Base-by-base conservation (phyloP, 169 alveolate genomes). In the Babesia divergens region DNA sequence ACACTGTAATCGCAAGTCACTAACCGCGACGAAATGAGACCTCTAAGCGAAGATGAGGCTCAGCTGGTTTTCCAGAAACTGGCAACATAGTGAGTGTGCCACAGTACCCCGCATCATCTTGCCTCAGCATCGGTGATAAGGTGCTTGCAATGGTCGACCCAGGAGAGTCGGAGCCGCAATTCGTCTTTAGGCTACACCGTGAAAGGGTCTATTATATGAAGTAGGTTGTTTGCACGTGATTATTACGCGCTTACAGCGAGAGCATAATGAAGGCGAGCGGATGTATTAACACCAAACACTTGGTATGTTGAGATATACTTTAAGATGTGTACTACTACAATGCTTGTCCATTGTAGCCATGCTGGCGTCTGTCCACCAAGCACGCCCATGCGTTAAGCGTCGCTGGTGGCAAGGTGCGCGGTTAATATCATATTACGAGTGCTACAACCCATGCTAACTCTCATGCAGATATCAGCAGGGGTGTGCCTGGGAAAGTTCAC, bases 401-500 rank as follows among this genome's bases (percentile, higher is more conserved):
- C 9, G 9, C 7, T 49, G 20, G 11, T n/a, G 34, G 9, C 44
- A 52, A 35, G 6, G 16, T 52, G 6, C 59, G 49, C n/a, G 16
- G 16, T 42, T 42, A 16, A 16, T 42, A 16, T 42, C 49, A 42
- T 42, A 16, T 42, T 13, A 13, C 13, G 49, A 51, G n/a, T 51
- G 16, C n/a, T n/a, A 16, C 35, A 7, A n/a, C 44, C 65, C 3
- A 8, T 14, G 14, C 4, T 26, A n/a, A 6, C 11, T 28, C 18
- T 26, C 7, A 9, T 6, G n/a, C 62, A 80, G 88, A 43, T 80
- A 70, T 69, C 83, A 0, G 88, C 83, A 26, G 88, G 88, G n/a
- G 83, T 80, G 4, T 80, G 88, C 58, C 49, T 80, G 44, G 88
- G 88, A 9, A 80, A 80, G 68, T 80, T 80, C 64, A 80, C 88